These are phyloP conservation scores for Caryopteris hybrid DNA, from an alignment of 305 asterid species.

Conservation along the genomic window DNA sequence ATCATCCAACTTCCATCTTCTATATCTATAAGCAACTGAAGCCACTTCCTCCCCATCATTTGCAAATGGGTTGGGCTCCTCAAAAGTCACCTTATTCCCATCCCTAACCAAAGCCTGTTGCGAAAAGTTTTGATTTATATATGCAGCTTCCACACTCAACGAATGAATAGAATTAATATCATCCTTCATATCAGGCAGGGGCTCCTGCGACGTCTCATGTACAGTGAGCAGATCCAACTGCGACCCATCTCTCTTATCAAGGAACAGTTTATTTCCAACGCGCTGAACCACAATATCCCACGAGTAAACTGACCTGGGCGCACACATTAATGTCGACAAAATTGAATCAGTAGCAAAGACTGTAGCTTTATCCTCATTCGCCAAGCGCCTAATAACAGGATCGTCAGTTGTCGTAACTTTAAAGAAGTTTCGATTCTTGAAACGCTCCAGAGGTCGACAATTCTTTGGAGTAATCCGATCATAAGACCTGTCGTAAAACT, in stretches of 20 bases:
- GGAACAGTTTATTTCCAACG: conserved; percentile 85
- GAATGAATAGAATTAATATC: conserved; percentile 87
- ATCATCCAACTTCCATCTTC: conserved; percentile 90
- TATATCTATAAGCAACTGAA: conserved; percentile 82
- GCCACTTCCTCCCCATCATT: conserved; percentile 95
- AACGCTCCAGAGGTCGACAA: conserved; percentile 64
- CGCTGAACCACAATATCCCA: conserved; percentile 96
- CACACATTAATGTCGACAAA: conserved; percentile 80
- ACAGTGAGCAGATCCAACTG: conserved; percentile 87
- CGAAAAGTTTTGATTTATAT: conserved; percentile 85
- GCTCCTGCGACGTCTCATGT: conserved; percentile 92
- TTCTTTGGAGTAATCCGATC: conserved; percentile 84
- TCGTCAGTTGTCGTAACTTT: conserved; percentile 93
- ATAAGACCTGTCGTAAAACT: conserved; percentile 76
- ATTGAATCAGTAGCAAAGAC: conserved; percentile 88
- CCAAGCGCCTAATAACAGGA: conserved; percentile 87
- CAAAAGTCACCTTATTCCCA: conserved; percentile 71
- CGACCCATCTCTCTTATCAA: conserved; percentile 90
- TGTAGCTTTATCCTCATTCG: conserved; percentile 92
- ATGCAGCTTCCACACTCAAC: conserved; percentile 87
- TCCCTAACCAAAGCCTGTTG: conserved; percentile 92
- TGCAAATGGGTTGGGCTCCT: conserved; percentile 92
- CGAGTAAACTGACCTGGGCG: conserved; percentile 87
- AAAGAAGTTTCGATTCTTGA: conserved; percentile 85
- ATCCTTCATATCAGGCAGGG: conserved; percentile 87